Conservation (phyloP, 2,329 filamentous ascomycete species). For the Westerdykella sp. region DNA sequence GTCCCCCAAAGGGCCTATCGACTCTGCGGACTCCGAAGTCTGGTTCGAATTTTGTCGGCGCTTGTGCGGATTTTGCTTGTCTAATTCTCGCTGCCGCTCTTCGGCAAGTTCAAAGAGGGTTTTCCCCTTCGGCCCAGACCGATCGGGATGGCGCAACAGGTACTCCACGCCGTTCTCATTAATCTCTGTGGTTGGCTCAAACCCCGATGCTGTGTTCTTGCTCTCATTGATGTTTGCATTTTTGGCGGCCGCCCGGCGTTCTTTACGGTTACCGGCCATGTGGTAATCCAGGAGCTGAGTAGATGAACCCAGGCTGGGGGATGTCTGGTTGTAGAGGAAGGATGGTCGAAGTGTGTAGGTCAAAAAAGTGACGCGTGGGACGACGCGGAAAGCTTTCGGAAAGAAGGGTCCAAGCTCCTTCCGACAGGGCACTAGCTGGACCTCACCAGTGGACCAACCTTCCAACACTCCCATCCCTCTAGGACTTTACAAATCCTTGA, state of each 20-base stretch:
- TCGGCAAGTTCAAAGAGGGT: conserved; percentile 70
- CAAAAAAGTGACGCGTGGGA: too few species aligned
- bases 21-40: conserved; percentile 35
- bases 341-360: conserved; percentile 5
- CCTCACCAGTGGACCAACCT: neutral
- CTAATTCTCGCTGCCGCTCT: conserved; percentile 47
- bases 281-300: neutral
- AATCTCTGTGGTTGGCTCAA: conserved; percentile 35
- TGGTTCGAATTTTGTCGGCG: conserved; percentile 28
- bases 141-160: conserved; percentile 63
- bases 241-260: conserved; percentile 39
- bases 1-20: conserved; percentile 44
- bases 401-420: neutral
- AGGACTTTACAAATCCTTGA: neutral
- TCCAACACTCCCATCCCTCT: neutral
- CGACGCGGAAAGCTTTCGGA: too few species aligned
- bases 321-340: conserved; percentile 1
- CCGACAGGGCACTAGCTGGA: neutral
- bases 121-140: conserved; percentile 53
- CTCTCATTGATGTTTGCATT: conserved; percentile 22
- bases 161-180: conserved; percentile 48
- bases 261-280: conserved; percentile 41
- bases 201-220: conserved; percentile 22
- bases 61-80: conserved; percentile 44
- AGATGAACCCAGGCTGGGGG: neutral